These are phyloP conservation scores for Cladorrhinum samala DNA, from an alignment of 495 filamentous ascomycete genomes.

Conservation along the genomic window DNA sequence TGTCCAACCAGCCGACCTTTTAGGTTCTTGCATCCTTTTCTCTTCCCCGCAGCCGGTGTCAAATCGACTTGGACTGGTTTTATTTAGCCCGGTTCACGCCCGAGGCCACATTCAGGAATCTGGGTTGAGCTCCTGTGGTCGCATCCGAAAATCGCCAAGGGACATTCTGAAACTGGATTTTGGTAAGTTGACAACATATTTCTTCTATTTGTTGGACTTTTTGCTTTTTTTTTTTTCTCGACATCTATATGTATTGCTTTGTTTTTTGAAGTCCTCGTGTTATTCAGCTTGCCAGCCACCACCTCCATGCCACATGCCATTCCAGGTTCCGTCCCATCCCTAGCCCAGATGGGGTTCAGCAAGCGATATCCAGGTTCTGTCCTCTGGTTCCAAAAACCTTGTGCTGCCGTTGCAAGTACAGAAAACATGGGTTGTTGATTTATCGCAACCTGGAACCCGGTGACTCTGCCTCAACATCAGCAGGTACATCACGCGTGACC, in stretches of 20 bases:
- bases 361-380: no score
- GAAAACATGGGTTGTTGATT: not conserved
- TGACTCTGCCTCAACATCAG: conserved; percentile 14
- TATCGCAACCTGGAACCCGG: conserved; percentile 20
- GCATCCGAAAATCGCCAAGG: not conserved
- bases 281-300: not conserved
- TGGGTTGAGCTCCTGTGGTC: not conserved
- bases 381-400: not conserved
- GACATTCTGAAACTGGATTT: not conserved
- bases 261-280: not conserved
- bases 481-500: conserved; percentile 16
- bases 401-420: conserved; percentile 8
- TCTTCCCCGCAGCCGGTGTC: conserved; percentile 2
- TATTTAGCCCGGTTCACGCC: not conserved
- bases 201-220: conserved; percentile 1
- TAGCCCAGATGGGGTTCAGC: no score
- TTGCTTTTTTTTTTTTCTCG: not conserved
- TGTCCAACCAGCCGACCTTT: not conserved
- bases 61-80: not conserved
- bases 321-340: no score
- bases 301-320: no score
- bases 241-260: not conserved
- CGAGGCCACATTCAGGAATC: not conserved
- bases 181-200: not conserved
- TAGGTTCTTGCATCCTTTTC: not conserved